Base-by-base conservation (phyloP, 441 rosid genomes). In the Croton laevigatus region DNA sequence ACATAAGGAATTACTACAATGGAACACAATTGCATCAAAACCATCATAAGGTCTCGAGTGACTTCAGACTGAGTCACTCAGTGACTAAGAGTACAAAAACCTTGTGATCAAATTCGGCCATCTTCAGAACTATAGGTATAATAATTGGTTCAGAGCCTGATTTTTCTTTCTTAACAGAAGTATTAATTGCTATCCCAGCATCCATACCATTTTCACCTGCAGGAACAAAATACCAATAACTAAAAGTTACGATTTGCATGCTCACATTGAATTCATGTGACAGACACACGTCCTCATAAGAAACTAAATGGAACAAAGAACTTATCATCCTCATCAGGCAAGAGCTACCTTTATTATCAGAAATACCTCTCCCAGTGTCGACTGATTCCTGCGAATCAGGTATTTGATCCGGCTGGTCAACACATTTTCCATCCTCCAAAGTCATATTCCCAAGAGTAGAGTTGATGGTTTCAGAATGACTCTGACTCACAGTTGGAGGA, bases 71-170 rank as follows among this genome's bases (percentile, higher is more conserved):
- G 6, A 7, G n/a, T 57, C 1, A 27, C 1, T 27, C 32, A 27
- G 45, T 63, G 71, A 64, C 44, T 14, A 36, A 40, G 71, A n/a
- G 48, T 11, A 49, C 68, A 66, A 27, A n/a, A 61, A 94, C 99
- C 96, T 92, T 87, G 72, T 95, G 99, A 74, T 95, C 96, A 66
- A 95, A 95, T 78, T 88, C 93, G 60, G 92, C 86, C 99, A 95
- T 95, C 87, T 88, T 93, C 64, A 93, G 78, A 66, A 93, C 89
- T 67, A 93, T 87, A 48, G 99, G 96, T 71, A 93, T 77, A 59
- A 95, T 80, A 72, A 95, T 83, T 2, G 99, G 93, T 64, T 92
- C 87, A 0, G 91, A 80, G 66, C 91, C 91, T 66, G 86, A 71
- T 81, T 90, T 94, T 66, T 80, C 84, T 71, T 84, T 90, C 78